Evolutionary conservation across 148 eudicot genomes (phyloP).

Genomic region (Cornus kousa): DNA sequence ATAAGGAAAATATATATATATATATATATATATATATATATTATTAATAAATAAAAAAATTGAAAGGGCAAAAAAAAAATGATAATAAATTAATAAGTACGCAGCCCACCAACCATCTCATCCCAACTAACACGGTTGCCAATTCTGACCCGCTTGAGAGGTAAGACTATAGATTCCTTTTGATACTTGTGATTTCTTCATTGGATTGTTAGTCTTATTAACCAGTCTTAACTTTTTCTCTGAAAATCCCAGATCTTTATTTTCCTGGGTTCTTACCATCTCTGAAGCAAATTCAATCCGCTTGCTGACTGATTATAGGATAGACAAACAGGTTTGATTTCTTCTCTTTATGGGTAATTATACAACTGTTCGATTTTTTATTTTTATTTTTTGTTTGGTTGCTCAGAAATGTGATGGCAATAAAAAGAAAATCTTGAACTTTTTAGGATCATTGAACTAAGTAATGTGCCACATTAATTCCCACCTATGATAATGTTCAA

Average conservation of each 20-base stretch:
- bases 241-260: not conserved
- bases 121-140: not conserved
- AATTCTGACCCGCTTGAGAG: not conserved
- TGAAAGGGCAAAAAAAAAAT: too few species aligned
- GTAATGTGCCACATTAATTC: too few species aligned
- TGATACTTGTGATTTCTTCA: not conserved
- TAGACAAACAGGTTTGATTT: not conserved
- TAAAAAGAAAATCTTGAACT: not conserved
- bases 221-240: not conserved
- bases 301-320: not conserved
- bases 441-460: too few species aligned
- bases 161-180: not conserved
- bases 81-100: too few species aligned
- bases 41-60: too few species aligned
- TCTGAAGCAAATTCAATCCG: not conserved
- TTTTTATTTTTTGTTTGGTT: not conserved
- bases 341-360: not conserved
- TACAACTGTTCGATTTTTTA: not conserved
- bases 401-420: not conserved
- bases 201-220: too few species aligned
- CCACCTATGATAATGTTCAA: too few species aligned
- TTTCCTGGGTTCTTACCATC: not conserved
- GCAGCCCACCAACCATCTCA: not conserved
- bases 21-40: too few species aligned
- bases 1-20: too few species aligned